Percentiles rank a stretch among this genome's conserved stretches.
Evolutionary conservation across 2,329 filamentous ascomycete genomes (phyloP).

Genomic region (Colletotrichum simmondsii): DNA sequence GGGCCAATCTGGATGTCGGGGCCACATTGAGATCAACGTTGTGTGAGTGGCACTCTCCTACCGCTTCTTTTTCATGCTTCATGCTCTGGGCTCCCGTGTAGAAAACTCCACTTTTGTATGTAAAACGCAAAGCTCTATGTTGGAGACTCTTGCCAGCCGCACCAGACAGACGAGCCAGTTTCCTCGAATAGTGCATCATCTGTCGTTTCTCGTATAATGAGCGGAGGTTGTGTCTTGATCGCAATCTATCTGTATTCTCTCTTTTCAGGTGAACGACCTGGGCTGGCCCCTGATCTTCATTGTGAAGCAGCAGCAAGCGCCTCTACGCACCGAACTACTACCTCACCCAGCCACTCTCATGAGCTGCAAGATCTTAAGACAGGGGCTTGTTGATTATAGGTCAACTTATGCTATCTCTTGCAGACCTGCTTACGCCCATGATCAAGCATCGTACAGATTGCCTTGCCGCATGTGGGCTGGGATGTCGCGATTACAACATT

Average conservation of each 20-base stretch:
- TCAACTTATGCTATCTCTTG: neutral
- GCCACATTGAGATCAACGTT: neutral
- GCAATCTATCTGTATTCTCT: slow-evolving; percentile 16
- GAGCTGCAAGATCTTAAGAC: neutral
- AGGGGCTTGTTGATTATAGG: neutral
- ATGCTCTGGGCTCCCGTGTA: neutral
- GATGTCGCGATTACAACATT: neutral
- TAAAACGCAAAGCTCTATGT: neutral
- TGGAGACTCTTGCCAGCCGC: neutral
- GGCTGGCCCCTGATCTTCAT: slow-evolving; percentile 25
- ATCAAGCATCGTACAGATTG: neutral
- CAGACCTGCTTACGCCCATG: neutral
- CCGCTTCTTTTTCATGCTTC: neutral
- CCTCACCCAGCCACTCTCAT: neutral
- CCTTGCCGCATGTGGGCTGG: neutral
- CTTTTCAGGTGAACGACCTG: slow-evolving; percentile 7
- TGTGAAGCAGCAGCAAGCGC: neutral
- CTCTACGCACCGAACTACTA: slow-evolving; percentile 8
- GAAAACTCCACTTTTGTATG: neutral
- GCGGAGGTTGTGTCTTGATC: neutral
- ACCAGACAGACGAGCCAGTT: neutral
- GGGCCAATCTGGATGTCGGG: neutral
- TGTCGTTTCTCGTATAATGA: neutral
- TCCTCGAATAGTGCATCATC: neutral
- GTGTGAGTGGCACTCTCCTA: neutral